These are phyloP conservation scores for Teratosphaeria destructans DNA, from an alignment of 2,329 filamentous ascomycete species.

Conservation along the genomic window DNA sequence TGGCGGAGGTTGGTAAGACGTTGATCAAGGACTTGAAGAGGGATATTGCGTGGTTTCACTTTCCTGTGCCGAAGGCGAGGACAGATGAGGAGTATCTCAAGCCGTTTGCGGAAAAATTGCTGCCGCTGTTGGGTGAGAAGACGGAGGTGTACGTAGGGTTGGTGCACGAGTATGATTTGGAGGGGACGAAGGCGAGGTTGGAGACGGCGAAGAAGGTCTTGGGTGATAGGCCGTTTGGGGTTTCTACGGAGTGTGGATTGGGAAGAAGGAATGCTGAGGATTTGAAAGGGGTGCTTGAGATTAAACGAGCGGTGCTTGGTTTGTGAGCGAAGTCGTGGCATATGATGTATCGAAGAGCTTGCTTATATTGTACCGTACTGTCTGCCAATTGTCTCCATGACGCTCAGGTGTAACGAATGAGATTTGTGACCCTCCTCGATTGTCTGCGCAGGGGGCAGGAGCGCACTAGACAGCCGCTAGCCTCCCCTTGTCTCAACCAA, in stretches of 20 bases:
- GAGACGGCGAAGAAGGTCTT: slow-evolving; percentile 19
- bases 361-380: background rate
- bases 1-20: slow-evolving; percentile 25
- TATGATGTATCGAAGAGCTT: background rate
- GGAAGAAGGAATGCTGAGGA: slow-evolving; percentile 20
- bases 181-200: slow-evolving; percentile 27
- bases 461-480: background rate
- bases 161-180: slow-evolving; percentile 27
- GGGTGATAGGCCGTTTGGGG: slow-evolving; percentile 20
- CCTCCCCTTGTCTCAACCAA: background rate
- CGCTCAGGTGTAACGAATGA: background rate
- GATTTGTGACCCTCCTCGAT: background rate
- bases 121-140: slow-evolving; percentile 6
- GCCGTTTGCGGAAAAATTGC: slow-evolving; percentile 23
- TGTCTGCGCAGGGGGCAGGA: background rate
- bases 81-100: slow-evolving; percentile 27
- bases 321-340: background rate
- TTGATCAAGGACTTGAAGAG: slow-evolving; percentile 14
- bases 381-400: background rate
- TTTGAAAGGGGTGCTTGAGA: slow-evolving; percentile 12
- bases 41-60: slow-evolving; percentile 29
- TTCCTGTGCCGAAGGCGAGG: slow-evolving; percentile 31
- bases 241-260: slow-evolving; percentile 30
- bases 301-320: background rate
- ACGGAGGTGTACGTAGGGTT: slow-evolving; percentile 28